Conservation (phyloP, 208 protist genomes). For the Borovskyia barvae region DNA sequence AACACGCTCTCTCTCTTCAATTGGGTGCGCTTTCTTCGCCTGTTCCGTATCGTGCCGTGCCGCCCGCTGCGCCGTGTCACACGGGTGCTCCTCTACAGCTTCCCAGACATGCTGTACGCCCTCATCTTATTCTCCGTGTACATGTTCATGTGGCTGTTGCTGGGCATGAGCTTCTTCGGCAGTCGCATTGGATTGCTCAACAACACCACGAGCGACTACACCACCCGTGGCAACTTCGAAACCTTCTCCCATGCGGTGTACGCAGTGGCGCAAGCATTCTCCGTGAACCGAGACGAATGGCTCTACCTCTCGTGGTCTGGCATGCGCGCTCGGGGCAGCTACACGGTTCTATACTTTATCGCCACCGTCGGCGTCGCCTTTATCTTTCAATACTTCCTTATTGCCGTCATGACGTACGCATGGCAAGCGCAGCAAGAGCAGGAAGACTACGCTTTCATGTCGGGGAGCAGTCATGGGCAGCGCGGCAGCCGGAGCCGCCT, state of each 20-base stretch:
- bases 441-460: slow-evolving; percentile 54
- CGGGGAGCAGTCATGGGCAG: slow-evolving; percentile 26
- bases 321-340: slow-evolving; percentile 74
- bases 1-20: slow-evolving; percentile 89
- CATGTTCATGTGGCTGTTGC: slow-evolving; percentile 91
- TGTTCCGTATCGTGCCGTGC: slow-evolving; percentile 66
- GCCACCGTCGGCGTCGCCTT: slow-evolving; percentile 67
- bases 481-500: slow-evolving; percentile 13
- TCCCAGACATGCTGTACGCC: slow-evolving; percentile 83
- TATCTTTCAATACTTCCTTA: slow-evolving; percentile 87
- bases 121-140: slow-evolving; percentile 87
- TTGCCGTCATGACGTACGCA: slow-evolving; percentile 80
- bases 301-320: slow-evolving; percentile 83
- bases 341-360: slow-evolving; percentile 90
- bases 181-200: slow-evolving; percentile 61
- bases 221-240: slow-evolving; percentile 70
- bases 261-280: slow-evolving; percentile 87
- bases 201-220: slow-evolving; percentile 32
- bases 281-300: slow-evolving; percentile 82
- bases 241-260: slow-evolving; percentile 80
- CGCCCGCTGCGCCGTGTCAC: slow-evolving; percentile 63
- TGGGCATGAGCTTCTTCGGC: slow-evolving; percentile 93
- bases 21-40: slow-evolving; percentile 77
- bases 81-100: slow-evolving; percentile 76
- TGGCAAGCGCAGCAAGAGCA: slow-evolving; percentile 80